Conservation (phyloP, 2,329 filamentous ascomycete genomes). For the Macrophomina tecta region DNA sequence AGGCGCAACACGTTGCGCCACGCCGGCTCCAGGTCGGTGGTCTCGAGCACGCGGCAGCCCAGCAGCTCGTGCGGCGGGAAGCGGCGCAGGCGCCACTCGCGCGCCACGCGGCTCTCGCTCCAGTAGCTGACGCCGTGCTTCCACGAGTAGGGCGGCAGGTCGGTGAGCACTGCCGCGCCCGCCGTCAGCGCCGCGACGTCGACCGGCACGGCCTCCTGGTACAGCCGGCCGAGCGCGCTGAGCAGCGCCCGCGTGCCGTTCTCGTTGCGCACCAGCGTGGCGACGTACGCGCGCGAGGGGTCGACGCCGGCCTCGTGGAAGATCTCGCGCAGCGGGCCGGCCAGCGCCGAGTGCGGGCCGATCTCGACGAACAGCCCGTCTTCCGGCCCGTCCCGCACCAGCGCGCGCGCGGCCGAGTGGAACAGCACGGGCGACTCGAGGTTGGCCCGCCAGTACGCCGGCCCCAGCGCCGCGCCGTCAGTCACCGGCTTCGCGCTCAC, state of each 20-base stretch:
- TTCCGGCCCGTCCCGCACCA: slow-evolving; percentile 2
- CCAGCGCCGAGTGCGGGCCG: slow-evolving; percentile 46
- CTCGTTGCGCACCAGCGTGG: slow-evolving; percentile 32
- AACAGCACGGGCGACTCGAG: slow-evolving; percentile 26
- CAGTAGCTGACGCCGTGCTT: slow-evolving; percentile 29
- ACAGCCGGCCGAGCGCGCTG: slow-evolving; percentile 19
- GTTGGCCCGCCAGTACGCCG: slow-evolving; percentile 28
- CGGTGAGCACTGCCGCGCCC: neutral
- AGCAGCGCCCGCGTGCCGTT: slow-evolving; percentile 20
- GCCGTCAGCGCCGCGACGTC: neutral
- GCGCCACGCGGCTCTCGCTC: slow-evolving; percentile 28
- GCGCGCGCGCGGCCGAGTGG: neutral
- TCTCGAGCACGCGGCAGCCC: slow-evolving; percentile 34
- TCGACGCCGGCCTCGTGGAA: slow-evolving; percentile 24
- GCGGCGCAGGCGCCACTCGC: slow-evolving; percentile 18
- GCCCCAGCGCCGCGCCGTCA: neutral
- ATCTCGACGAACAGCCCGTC: slow-evolving; percentile 38
- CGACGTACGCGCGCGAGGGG: slow-evolving; percentile 32
- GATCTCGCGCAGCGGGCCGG: slow-evolving; percentile 40
- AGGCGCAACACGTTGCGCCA: slow-evolving; percentile 44
- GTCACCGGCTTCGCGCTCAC: slow-evolving; percentile 15
- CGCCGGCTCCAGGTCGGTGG: slow-evolving; percentile 35
- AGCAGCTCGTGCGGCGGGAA: slow-evolving; percentile 35
- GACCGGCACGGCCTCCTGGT: neutral
- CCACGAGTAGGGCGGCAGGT: slow-evolving; percentile 31